phyloP scores from a whole-genome alignment of 768 basidiomycete genomes.

The Kwoniella bestiolae region DNA sequence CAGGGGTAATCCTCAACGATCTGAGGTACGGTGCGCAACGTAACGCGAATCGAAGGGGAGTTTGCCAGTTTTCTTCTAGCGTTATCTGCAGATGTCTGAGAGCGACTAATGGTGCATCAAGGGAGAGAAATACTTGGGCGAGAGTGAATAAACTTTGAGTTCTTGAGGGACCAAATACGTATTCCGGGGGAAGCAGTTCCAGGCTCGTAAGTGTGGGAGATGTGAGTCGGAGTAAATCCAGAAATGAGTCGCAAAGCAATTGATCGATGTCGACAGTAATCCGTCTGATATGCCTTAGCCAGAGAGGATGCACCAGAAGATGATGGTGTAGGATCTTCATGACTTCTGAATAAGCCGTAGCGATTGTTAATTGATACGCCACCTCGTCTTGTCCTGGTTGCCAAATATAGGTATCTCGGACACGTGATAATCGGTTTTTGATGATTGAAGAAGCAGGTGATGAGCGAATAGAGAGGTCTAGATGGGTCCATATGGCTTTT shows the following conservation, averaged over 20 bases:
- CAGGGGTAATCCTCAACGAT: constrained; percentile 15
- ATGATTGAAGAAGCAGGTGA: background rate
- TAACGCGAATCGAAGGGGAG: constrained; percentile 3
- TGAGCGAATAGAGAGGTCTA: constrained; percentile 2
- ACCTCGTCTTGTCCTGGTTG: no score
- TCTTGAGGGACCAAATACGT: background rate
- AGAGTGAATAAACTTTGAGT: background rate
- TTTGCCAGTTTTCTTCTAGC: constrained; percentile 26
- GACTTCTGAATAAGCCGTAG: background rate
- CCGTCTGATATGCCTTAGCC: constrained; percentile 6
- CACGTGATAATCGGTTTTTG: background rate
- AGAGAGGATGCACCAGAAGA: background rate
- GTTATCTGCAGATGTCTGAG: constrained; percentile 23
- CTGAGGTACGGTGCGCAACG: constrained; percentile 15
- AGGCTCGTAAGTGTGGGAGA: constrained; percentile 4
- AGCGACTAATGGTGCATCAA: constrained; percentile 1
- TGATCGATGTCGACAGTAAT: constrained; percentile 22
- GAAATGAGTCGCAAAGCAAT: constrained; percentile 7
- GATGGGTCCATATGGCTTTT: constrained; percentile 2
- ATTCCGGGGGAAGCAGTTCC: constrained; percentile 15
- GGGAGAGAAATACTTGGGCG: background rate
- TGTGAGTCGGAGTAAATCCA: constrained; percentile 6
- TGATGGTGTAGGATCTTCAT: constrained; percentile 2
- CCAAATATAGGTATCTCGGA: constrained; percentile 1
- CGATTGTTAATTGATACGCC: no score